Percentiles rank a stretch among this genome's conserved stretches.
Evolutionary conservation across 2,329 filamentous ascomycete genomes (phyloP).

Genomic region (Pyricularia sp.): DNA sequence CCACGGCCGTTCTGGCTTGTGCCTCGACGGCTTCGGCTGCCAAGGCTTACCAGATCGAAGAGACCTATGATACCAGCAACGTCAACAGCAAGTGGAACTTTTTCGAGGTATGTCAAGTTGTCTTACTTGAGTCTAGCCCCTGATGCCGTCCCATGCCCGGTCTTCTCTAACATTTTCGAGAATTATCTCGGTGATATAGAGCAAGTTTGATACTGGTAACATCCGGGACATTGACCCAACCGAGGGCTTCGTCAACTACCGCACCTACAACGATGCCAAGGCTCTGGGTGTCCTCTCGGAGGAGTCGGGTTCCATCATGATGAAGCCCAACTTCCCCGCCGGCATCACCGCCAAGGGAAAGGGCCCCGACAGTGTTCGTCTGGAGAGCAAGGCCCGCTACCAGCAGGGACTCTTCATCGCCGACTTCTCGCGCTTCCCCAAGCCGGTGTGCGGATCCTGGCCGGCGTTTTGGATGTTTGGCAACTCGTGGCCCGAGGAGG

Average conservation of each 20-base stretch:
- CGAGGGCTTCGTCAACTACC: conserved; percentile 53
- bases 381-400: conserved; percentile 55
- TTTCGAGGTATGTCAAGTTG: conserved; percentile 17
- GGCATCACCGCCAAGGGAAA: conserved; percentile 15
- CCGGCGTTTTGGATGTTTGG: conserved; percentile 54
- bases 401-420: conserved; percentile 59
- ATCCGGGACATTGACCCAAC: conserved; percentile 43
- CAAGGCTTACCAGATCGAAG: conserved; percentile 26
- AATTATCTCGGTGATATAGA: conserved; percentile 4
- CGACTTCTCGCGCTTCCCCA: conserved; percentile 61
- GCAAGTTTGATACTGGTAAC: conserved; percentile 11
- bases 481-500: conserved; percentile 47
- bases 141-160: too few species aligned
- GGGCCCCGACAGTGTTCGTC: conserved; percentile 48
- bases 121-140: conserved; percentile 7
- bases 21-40: conserved; percentile 20
- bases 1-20: conserved; percentile 25
- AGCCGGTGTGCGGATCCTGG: conserved; percentile 59
- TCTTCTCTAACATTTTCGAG: too few species aligned
- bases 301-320: conserved; percentile 13
- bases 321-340: conserved; percentile 20
- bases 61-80: conserved; percentile 31
- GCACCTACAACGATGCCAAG: conserved; percentile 22
- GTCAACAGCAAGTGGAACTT: conserved; percentile 40
- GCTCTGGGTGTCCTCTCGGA: conserved; percentile 14